Conservation (phyloP, 768 basidiomycete genomes). For the Harrya chromipes region DNA sequence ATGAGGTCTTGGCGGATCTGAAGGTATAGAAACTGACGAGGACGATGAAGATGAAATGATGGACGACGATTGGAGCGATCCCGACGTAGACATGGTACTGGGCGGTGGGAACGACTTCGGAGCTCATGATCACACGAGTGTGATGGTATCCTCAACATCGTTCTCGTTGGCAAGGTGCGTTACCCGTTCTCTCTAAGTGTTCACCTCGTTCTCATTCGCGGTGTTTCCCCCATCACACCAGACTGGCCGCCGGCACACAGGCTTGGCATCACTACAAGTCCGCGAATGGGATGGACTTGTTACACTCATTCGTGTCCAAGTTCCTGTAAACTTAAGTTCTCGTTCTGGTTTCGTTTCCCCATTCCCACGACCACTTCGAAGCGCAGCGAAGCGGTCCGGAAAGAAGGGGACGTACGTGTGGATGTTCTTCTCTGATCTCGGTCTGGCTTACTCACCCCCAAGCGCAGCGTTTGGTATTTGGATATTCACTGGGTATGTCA, state of each 20-base stretch:
- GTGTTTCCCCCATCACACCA: too few relatives aligned
- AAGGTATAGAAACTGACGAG: slow-evolving; percentile 19
- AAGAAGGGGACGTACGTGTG: neutral
- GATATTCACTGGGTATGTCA: slow-evolving; percentile 70
- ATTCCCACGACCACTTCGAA: neutral
- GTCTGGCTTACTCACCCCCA: slow-evolving; percentile 4
- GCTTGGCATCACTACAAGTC: slow-evolving; percentile 48
- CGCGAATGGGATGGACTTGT: slow-evolving; percentile 59
- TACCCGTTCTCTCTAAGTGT: neutral
- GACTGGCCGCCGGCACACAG: slow-evolving; percentile 40
- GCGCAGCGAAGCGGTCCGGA: neutral
- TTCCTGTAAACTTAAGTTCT: slow-evolving; percentile 22
- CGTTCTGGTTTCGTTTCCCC: neutral
- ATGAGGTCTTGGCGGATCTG: slow-evolving; percentile 10
- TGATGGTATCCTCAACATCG: slow-evolving; percentile 55
- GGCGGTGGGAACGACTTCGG: slow-evolving; percentile 9
- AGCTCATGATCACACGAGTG: slow-evolving; percentile 37
- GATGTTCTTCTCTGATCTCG: slow-evolving; percentile 3
- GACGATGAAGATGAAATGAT: slow-evolving; percentile 28
- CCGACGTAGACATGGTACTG: slow-evolving; percentile 26
- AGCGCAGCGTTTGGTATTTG: slow-evolving; percentile 19
- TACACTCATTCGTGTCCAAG: slow-evolving; percentile 42
- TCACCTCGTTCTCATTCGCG: neutral
- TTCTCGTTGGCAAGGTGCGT: slow-evolving; percentile 58
- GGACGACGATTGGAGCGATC: slow-evolving; percentile 25